A percentile compares a stretch with the other conserved stretches of the same genome.
Conservation (phyloP, 2,329 filamentous ascomycete species). For the Drechslerella dactyloides region DNA sequence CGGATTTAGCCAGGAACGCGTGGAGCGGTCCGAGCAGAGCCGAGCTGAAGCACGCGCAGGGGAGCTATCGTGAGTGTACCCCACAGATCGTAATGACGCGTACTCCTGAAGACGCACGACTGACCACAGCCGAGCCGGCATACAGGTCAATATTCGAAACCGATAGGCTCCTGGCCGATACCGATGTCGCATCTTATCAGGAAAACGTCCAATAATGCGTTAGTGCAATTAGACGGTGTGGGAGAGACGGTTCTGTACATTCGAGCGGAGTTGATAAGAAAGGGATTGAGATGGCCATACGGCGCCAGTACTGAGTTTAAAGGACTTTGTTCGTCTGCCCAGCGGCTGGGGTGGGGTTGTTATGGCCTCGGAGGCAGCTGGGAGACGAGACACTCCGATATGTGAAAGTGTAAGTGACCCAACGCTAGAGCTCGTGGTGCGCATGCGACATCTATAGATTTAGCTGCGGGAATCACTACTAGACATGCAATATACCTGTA, state of each 20-base stretch:
- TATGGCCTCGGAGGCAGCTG: slow-evolving; percentile 26
- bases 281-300: slow-evolving; percentile 20
- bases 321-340: slow-evolving; percentile 21
- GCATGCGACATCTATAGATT: no score
- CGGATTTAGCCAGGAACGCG: slow-evolving; percentile 23
- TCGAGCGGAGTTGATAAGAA: slow-evolving; percentile 21
- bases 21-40: slow-evolving; percentile 28
- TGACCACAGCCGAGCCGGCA: slow-evolving; percentile 1
- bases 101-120: neutral
- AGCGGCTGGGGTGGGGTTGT: slow-evolving; percentile 23
- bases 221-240: slow-evolving; percentile 30
- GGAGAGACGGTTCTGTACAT: slow-evolving; percentile 35
- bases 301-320: slow-evolving; percentile 6
- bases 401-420: no score
- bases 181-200: slow-evolving; percentile 32
- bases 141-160: slow-evolving; percentile 6
- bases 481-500: neutral
- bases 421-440: no score
- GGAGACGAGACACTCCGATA: slow-evolving; percentile 24
- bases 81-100: no score
- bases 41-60: slow-evolving; percentile 22
- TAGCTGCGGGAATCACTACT: no score
- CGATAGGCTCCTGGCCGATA: slow-evolving; percentile 11
- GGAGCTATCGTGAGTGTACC: neutral
- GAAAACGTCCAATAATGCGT: slow-evolving; percentile 16